Evolutionary conservation across 2,329 filamentous ascomycete genomes (phyloP).

Genomic region (Thielaviopsis populi): DNA sequence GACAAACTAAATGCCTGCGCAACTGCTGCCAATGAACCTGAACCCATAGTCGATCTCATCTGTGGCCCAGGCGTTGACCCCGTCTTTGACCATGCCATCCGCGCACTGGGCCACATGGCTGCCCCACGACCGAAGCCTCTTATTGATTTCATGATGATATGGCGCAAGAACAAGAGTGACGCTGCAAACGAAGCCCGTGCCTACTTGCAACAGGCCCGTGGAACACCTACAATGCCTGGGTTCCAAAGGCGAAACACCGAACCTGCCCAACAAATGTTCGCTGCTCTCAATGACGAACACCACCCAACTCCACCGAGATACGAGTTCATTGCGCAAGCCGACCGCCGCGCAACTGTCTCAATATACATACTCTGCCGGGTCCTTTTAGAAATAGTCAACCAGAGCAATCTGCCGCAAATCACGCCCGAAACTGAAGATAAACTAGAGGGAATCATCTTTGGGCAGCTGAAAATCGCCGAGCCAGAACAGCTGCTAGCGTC

Average conservation of each 20-base stretch:
- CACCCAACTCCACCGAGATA: constrained; percentile 9
- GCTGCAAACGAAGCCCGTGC: constrained; percentile 55
- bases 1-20: constrained; percentile 87
- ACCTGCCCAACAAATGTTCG: constrained; percentile 30
- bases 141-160: constrained; percentile 95
- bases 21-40: constrained; percentile 60
- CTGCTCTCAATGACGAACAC: constrained; percentile 35
- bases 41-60: constrained; percentile 73
- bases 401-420: constrained; percentile 69
- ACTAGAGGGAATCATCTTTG: constrained; percentile 88
- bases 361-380: constrained; percentile 94
- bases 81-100: constrained; percentile 85
- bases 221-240: constrained; percentile 30
- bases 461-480: constrained; percentile 81
- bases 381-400: constrained; percentile 81
- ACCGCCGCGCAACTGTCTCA: constrained; percentile 82
- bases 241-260: constrained; percentile 62
- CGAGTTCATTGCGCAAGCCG: constrained; percentile 61
- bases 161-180: constrained; percentile 93
- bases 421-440: constrained; percentile 87
- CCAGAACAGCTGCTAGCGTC: constrained; percentile 65
- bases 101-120: constrained; percentile 84
- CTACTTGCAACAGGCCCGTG: constrained; percentile 40
- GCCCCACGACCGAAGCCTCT: constrained; percentile 86
- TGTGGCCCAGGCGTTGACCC: constrained; percentile 82